phyloP scores from a whole-genome alignment of 1,139 yeast genomes.

The Taphrina confusa region DNA sequence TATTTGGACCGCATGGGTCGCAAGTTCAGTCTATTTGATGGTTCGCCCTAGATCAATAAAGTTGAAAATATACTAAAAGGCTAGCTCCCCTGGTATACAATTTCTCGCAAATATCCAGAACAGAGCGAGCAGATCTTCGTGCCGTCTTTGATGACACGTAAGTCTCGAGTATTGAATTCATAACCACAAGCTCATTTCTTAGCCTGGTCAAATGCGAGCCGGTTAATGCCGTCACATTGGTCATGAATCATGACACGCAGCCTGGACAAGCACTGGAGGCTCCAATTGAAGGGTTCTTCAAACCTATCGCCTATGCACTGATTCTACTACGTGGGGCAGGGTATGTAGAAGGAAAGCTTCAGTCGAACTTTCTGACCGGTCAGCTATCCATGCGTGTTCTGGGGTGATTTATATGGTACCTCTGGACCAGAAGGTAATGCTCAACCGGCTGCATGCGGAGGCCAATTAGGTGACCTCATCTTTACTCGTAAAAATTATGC shows the following conservation, averaged over 20 bases:
- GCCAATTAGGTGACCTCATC: slow-evolving; percentile 39
- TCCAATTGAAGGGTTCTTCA: slow-evolving; percentile 40
- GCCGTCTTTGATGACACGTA: slow-evolving; percentile 39
- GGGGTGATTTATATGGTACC: slow-evolving; percentile 40
- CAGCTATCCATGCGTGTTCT: slow-evolving; percentile 40
- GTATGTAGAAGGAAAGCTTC: neutral
- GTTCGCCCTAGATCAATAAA: neutral
- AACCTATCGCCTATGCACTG: slow-evolving; percentile 40
- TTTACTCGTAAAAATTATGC: slow-evolving; percentile 39
- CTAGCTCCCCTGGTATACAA: slow-evolving; percentile 40
- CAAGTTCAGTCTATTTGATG: slow-evolving; percentile 39
- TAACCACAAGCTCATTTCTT: too few relatives aligned
- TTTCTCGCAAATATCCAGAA: slow-evolving; percentile 39
- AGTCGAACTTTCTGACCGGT: neutral
- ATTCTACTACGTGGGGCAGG: slow-evolving; percentile 40
- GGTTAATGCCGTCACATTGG: slow-evolving; percentile 39
- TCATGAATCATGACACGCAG: slow-evolving; percentile 41
- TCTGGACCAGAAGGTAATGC: slow-evolving; percentile 36
- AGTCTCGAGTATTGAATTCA: too few relatives aligned
- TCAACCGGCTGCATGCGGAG: slow-evolving; percentile 39
- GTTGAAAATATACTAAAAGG: neutral
- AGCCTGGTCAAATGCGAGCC: slow-evolving; percentile 38
- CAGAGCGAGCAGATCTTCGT: slow-evolving; percentile 38
- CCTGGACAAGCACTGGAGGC: slow-evolving; percentile 41
- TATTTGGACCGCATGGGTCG: slow-evolving; percentile 39